A percentile compares a stretch with the other conserved stretches of the same genome.
Conservation (phyloP, 768 basidiomycete genomes). For the Agaricus blazei region DNA sequence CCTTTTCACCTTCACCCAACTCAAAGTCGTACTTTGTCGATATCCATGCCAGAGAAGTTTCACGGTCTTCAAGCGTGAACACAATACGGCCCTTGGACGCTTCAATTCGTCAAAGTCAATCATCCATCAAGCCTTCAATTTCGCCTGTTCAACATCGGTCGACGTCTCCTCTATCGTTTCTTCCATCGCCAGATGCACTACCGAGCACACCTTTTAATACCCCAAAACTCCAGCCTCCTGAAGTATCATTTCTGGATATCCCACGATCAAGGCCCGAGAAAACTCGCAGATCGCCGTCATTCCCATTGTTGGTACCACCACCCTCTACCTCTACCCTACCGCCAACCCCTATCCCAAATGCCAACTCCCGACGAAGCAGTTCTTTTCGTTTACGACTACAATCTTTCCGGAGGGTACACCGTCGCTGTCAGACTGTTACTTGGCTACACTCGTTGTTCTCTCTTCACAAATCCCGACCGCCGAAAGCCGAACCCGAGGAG, state of each 20-base stretch:
- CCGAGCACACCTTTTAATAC: background rate
- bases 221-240: conserved; percentile 7
- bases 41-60: too few species aligned
- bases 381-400: background rate
- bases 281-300: conserved; percentile 18
- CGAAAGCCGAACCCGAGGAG: too few species aligned
- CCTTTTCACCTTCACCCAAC: too few species aligned
- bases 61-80: too few species aligned
- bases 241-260: conserved; percentile 8
- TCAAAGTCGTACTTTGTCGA: too few species aligned
- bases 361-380: background rate
- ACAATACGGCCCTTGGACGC: background rate
- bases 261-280: conserved; percentile 14
- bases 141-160: conserved; percentile 17
- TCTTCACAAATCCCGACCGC: too few species aligned
- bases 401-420: background rate
- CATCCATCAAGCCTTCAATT: background rate
- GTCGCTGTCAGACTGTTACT: background rate
- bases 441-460: too few species aligned
- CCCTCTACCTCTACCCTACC: background rate
- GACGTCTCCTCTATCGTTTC: conserved; percentile 17
- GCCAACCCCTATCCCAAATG: too few species aligned
- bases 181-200: background rate
- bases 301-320: conserved; percentile 21
- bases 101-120: background rate